A percentile compares a stretch with the other conserved stretches of the same genome.
Conservation (phyloP, 2,329 filamentous ascomycete genomes). For the Epichloe aotearoae region DNA sequence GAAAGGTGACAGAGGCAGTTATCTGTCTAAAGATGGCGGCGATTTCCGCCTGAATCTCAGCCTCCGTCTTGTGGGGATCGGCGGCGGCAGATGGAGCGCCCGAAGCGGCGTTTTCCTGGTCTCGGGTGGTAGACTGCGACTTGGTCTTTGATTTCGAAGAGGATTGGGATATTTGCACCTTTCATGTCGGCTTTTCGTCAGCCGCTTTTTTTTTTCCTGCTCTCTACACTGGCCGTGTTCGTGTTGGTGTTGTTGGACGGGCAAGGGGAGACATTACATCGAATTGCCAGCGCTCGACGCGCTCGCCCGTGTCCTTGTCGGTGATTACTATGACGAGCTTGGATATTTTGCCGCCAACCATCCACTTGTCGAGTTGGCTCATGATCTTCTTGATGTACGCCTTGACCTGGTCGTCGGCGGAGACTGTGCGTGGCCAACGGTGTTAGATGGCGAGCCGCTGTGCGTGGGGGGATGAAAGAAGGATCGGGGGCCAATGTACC, state of each 20-base stretch:
- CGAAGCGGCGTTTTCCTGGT: slow-evolving; percentile 55
- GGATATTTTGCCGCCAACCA: slow-evolving; percentile 91
- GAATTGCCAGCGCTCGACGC: slow-evolving; percentile 96
- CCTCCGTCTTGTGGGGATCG: slow-evolving; percentile 67
- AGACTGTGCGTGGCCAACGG: slow-evolving; percentile 42
- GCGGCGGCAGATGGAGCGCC: slow-evolving; percentile 14
- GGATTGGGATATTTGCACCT: slow-evolving; percentile 15
- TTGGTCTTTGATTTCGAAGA: slow-evolving; percentile 26
- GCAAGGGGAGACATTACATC: slow-evolving; percentile 44
- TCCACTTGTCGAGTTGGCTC: slow-evolving; percentile 95
- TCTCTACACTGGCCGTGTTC: not conserved
- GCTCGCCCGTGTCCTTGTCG: slow-evolving; percentile 90
- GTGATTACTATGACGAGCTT: slow-evolving; percentile 96
- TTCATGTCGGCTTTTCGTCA: not conserved
- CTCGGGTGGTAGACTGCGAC: slow-evolving; percentile 32
- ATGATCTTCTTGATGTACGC: slow-evolving; percentile 99
- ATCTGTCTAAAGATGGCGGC: slow-evolving; percentile 96
- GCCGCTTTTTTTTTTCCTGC: slow-evolving; percentile 3
- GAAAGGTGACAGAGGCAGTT: slow-evolving; percentile 91
- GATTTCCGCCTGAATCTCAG: slow-evolving; percentile 90
- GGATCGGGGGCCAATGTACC: slow-evolving; percentile 27
- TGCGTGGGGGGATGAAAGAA: no score
- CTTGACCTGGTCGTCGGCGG: slow-evolving; percentile 94
- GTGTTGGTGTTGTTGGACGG: not conserved
- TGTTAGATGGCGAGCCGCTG: slow-evolving; percentile 6